Percentiles rank a stretch among this genome's conserved stretches.
Evolutionary conservation across 495 filamentous ascomycete genomes (phyloP).

Genomic region (Penicillium chermesinum): DNA sequence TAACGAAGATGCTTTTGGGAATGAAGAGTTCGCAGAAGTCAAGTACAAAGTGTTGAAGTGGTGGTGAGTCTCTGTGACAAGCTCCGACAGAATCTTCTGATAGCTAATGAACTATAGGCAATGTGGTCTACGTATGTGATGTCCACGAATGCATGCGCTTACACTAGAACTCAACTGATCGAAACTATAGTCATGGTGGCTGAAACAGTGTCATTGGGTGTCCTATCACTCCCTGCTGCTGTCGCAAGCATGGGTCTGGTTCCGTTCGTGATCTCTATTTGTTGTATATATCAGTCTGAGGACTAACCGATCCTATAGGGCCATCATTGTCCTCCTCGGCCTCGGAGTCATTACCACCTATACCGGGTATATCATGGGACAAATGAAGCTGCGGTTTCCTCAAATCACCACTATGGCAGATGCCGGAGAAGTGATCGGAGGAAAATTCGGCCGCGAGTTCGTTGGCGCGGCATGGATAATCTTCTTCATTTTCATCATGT

Average conservation of each 20-base stretch:
- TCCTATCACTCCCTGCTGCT: conserved; percentile 59
- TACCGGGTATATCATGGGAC: conserved; percentile 71
- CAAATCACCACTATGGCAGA: conserved; percentile 71
- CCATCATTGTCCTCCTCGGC: conserved; percentile 58
- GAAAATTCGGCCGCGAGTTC: conserved; percentile 58
- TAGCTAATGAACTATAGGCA: conserved; percentile 22
- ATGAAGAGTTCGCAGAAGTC: conserved; percentile 28
- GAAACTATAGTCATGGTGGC: conserved; percentile 55
- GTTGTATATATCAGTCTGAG: not conserved
- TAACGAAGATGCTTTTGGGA: conserved; percentile 18
- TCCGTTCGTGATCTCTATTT: conserved; percentile 21
- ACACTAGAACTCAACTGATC: conserved; percentile 6
- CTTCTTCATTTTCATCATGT: conserved; percentile 73
- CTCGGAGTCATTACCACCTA: conserved; percentile 69
- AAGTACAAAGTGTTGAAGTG: conserved; percentile 33
- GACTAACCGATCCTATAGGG: conserved; percentile 30
- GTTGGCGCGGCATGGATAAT: conserved; percentile 57
- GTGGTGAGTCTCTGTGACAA: conserved; percentile 20
- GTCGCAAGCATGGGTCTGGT: conserved; percentile 62
- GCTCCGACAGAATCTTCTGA: not conserved
- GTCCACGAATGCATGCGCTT: not conserved
- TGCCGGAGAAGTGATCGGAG: conserved; percentile 60
- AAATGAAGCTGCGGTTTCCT: conserved; percentile 69
- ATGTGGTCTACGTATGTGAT: conserved; percentile 33
- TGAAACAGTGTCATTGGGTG: conserved; percentile 69